Base-by-base conservation (phyloP, 2,329 filamentous ascomycete species). In the Didymella pomorum region DNA sequence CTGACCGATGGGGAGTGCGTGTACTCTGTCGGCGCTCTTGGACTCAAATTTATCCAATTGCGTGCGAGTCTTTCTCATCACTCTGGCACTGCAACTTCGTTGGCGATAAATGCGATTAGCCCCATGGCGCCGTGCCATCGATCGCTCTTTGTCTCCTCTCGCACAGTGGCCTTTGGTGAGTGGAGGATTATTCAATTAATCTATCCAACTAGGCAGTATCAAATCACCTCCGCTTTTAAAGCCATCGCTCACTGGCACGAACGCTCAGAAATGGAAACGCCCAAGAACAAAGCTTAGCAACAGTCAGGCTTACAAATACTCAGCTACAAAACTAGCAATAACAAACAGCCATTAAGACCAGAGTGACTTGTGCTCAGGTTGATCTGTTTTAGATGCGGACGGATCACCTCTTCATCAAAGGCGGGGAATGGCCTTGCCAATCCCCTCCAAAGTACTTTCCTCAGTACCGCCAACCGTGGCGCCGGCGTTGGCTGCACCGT, bases 401-500 rank as follows among this genome's bases (percentile, higher is more conserved):
- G 5, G 4, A 14, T 3, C 14, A 16, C 3, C 14, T 33, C 31
- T 16, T 18, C 1, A 18, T 46, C 14, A 53, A n/a, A 46, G 21
- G 23, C 50, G 42, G 1, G 50, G 50, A 4, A 53, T 23, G 25
- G 50, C 29, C 1, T 43, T 42, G 16, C 35, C 52, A 7, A 41
- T 18, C 14, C 14, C 35, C 14, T 42, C 35, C 26, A 55, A 18
- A 9, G 52, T 55, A 11, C 33, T 26, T 6, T 46, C 39, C n/a
- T 46, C 47, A 2, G 42, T 31, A 2, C 26, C 14, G 3, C 54
- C 54, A 14, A 31, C 20, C 2, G 25, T 16, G 7, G 47, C 54
- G 4, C 54, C 54, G 29, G 39, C 20, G 12, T 57, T 47, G 2
- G 47, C 54, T 2, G 54, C 54, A 41, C 47, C 54, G 29, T 29